phyloP scores from a whole-genome alignment of 1,284 basidiomycete genomes.

The Naganishia cerealis region DNA sequence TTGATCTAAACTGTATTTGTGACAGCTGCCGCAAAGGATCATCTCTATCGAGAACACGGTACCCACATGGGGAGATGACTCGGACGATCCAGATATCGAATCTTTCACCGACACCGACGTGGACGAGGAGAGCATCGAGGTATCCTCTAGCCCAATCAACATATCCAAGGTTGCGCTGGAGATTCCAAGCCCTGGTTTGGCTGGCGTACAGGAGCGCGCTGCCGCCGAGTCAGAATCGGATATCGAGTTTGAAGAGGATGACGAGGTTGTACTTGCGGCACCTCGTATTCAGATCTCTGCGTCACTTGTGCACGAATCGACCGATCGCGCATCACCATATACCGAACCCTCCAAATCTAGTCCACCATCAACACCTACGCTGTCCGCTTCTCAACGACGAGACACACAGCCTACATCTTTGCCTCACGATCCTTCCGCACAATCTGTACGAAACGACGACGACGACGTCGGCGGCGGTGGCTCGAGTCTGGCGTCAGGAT shows the following conservation, averaged over 20 bases:
- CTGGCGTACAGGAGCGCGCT: not conserved
- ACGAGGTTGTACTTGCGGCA: not conserved
- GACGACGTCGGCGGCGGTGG: not conserved
- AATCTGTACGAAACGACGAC: not conserved
- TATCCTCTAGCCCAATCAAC: not conserved
- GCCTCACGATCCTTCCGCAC: not conserved
- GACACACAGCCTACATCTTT: not conserved
- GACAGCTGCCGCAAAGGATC: slow-evolving; percentile 69
- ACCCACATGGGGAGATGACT: slow-evolving; percentile 72
- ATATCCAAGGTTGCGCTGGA: not conserved
- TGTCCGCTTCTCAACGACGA: not conserved
- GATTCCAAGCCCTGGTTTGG: not conserved
- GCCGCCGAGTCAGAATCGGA: not conserved
- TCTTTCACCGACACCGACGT: slow-evolving; percentile 71
- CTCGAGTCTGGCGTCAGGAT: not conserved
- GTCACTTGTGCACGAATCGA: not conserved
- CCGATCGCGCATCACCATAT: not conserved
- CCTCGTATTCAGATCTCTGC: not conserved
- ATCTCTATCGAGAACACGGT: slow-evolving; percentile 82
- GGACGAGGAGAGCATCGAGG: slow-evolving; percentile 6
- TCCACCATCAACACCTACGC: slow-evolving; percentile 8
- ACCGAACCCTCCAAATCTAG: not conserved
- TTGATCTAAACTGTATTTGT: slow-evolving; percentile 25
- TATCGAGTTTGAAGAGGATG: not conserved
- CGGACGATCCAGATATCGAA: slow-evolving; percentile 74